Conservation (phyloP, 495 filamentous ascomycete genomes). For the Neurospora sp. region DNA sequence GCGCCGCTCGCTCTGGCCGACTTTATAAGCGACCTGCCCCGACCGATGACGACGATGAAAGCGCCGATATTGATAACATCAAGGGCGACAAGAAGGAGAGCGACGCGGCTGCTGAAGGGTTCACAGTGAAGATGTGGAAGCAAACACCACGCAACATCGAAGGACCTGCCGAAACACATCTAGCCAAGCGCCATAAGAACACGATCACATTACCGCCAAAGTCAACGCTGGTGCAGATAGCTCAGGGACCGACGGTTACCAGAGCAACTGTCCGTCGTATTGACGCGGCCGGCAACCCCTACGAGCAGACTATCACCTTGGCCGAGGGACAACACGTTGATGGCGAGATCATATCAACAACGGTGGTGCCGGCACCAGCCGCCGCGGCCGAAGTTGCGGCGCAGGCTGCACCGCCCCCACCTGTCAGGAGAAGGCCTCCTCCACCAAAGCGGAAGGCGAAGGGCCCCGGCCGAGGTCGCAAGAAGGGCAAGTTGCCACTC, state of each 20-base stretch:
- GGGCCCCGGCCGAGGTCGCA: constrained; percentile 55
- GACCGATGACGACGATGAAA: constrained; percentile 41
- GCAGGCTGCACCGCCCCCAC: constrained; percentile 18
- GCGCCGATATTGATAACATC: constrained; percentile 34
- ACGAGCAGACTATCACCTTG: constrained; percentile 70
- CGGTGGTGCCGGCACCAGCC: constrained; percentile 29
- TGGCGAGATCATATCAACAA: constrained; percentile 62
- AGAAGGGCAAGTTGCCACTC: constrained; percentile 50
- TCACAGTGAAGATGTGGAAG: constrained; percentile 67
- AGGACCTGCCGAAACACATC: constrained; percentile 61
- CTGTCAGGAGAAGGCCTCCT: constrained; percentile 51
- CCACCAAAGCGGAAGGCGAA: constrained; percentile 68
- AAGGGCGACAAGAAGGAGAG: constrained; percentile 38
- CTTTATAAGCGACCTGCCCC: constrained; percentile 50
- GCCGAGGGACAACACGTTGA: constrained; percentile 73
- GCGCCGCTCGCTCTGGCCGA: constrained; percentile 65
- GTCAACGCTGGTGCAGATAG: constrained; percentile 28
- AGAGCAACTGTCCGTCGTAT: constrained; percentile 68
- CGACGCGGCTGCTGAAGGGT: constrained; percentile 45
- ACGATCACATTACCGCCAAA: constrained; percentile 36
- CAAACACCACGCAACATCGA: constrained; percentile 69
- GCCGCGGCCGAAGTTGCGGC: constrained; percentile 15
- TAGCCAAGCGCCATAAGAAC: constrained; percentile 83
- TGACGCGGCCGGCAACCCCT: constrained; percentile 68
- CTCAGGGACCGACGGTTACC: constrained; percentile 42